Evolutionary conservation across 371 early-diverging fungal species (phyloP).

Genomic region (Coemansia sp.): DNA sequence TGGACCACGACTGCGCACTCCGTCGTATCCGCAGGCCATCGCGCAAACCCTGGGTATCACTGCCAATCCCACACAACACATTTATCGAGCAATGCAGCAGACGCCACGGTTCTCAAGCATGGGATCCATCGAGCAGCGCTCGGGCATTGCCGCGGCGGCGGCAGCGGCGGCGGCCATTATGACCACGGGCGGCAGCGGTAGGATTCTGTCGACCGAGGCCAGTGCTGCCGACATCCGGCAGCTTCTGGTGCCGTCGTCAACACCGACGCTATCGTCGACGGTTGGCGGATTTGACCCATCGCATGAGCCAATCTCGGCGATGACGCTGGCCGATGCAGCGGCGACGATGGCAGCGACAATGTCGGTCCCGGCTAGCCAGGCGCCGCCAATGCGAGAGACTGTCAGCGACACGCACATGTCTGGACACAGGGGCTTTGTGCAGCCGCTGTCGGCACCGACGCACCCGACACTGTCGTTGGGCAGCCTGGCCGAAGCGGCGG

Average conservation of each 20-base stretch:
- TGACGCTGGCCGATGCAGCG: conserved; percentile 5
- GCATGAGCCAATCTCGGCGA: neutral
- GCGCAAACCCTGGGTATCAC: neutral
- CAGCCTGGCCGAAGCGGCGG: conserved; percentile 2
- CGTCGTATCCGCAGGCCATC: conserved; percentile 6
- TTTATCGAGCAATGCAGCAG: conserved; percentile 8
- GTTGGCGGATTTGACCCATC: neutral
- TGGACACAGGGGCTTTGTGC: no score
- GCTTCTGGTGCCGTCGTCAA: neutral
- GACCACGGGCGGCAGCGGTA: neutral
- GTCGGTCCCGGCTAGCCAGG: neutral
- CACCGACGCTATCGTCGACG: neutral
- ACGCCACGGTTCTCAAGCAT: neutral
- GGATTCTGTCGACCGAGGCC: neutral
- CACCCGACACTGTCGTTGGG: neutral
- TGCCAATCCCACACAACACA: neutral
- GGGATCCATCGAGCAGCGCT: neutral
- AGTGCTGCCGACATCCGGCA: conserved; percentile 1
- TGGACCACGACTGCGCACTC: conserved; percentile 8
- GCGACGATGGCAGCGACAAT: neutral
- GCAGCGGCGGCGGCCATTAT: neutral
- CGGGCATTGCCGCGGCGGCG: neutral
- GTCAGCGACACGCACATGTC: no score
- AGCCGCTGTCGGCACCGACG: no score
- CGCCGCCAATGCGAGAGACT: neutral